Evolutionary conservation across 2,329 filamentous ascomycete species (phyloP).

Genomic region (Chaetomiaceae sp.): DNA sequence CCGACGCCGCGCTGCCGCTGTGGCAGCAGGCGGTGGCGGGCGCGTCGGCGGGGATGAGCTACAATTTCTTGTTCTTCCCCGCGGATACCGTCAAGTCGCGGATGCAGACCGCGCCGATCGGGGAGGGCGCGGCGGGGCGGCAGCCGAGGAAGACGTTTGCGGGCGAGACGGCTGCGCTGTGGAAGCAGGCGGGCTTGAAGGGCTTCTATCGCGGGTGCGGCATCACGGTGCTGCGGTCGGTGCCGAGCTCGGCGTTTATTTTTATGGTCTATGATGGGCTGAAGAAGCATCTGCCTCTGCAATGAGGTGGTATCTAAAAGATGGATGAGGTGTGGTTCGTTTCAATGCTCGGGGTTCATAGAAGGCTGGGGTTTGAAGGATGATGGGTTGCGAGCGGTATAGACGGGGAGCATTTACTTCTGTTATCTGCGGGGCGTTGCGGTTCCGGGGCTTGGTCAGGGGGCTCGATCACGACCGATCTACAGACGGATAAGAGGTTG

Average conservation of each 20-base stretch:
- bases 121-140: constrained; percentile 45
- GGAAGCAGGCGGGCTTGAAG: constrained; percentile 73
- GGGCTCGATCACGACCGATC: neutral
- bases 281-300: constrained; percentile 59
- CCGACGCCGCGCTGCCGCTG: constrained; percentile 55
- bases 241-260: constrained; percentile 96
- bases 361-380: neutral
- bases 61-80: constrained; percentile 97
- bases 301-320: constrained; percentile 31
- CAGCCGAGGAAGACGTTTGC: constrained; percentile 68
- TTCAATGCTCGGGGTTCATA: neutral
- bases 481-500: neutral
- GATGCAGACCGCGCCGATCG: constrained; percentile 84
- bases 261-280: constrained; percentile 92
- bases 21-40: constrained; percentile 87
- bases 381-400: neutral
- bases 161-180: constrained; percentile 68
- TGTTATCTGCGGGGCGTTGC: constrained; percentile 17
- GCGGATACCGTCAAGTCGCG: constrained; percentile 96
- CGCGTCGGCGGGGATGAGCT: constrained; percentile 82
- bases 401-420: constrained; percentile 3
- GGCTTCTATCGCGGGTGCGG: constrained; percentile 93
- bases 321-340: too few relatives aligned
- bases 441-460: neutral
- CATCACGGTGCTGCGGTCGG: constrained; percentile 81